Conservation (phyloP, 441 rosid genomes). For the Gossypium schwendimanii region DNA sequence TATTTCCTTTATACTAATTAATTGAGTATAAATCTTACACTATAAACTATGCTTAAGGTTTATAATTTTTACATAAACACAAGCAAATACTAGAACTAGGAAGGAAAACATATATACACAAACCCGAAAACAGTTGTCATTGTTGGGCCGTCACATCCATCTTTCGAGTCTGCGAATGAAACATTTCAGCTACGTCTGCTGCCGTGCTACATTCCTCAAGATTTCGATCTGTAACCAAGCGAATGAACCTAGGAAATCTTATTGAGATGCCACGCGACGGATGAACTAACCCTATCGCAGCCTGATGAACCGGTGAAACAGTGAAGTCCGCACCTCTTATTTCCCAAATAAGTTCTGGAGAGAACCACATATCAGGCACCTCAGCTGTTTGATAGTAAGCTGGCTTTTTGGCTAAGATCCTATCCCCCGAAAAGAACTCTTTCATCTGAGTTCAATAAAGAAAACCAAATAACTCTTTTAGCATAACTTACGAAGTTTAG, state of each 20-base stretch:
- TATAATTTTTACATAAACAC: background rate
- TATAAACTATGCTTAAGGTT: too few relatives aligned
- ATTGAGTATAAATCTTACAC: background rate
- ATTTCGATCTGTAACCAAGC: conserved; percentile 34
- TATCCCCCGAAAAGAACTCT: conserved; percentile 61
- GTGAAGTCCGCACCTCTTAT: conserved; percentile 81
- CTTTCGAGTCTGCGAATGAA: conserved; percentile 62
- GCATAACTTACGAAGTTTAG: background rate
- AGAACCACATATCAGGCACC: conserved; percentile 75
- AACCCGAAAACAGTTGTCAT: background rate
- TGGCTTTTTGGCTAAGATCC: conserved; percentile 54
- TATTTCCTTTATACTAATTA: too few relatives aligned
- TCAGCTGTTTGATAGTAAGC: conserved; percentile 69
- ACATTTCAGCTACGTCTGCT: conserved; percentile 63
- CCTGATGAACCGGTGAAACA: conserved; percentile 69
- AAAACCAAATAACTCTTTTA: background rate
- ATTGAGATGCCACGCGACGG: conserved; percentile 81
- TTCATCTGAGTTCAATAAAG: conserved; percentile 55
- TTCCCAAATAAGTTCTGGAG: conserved; percentile 72
- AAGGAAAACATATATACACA: background rate
- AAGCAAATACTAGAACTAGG: background rate
- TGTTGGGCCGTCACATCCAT: conserved; percentile 37
- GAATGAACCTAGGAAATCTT: conserved; percentile 67
- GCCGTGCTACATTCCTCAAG: conserved; percentile 78
- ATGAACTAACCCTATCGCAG: conserved; percentile 68